Percentiles rank a stretch among this genome's conserved stretches.
Conservation (phyloP, 2,329 filamentous ascomycete genomes). For the Trichoderma asperellum region DNA sequence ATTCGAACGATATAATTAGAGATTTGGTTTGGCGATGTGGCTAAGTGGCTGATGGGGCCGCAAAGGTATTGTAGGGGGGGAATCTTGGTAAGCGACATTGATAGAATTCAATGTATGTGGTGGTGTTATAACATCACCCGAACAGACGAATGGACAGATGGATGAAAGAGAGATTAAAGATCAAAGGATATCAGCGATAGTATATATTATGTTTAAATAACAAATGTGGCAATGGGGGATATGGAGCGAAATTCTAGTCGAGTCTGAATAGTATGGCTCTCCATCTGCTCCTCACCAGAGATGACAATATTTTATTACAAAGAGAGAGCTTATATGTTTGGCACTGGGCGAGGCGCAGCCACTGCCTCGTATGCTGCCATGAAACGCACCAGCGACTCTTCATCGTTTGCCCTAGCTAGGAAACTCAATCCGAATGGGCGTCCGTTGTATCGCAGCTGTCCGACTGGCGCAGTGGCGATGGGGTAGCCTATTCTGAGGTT, state of each 20-base stretch:
- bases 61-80: neutral
- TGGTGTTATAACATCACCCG: neutral
- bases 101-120: neutral
- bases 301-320: neutral
- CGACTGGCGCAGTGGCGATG: constrained; percentile 28
- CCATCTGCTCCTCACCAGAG: neutral
- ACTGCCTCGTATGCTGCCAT: constrained; percentile 30
- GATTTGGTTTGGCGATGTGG: neutral
- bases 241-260: neutral
- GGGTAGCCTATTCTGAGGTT: constrained; percentile 24
- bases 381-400: constrained; percentile 29
- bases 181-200: neutral
- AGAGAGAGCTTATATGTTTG: neutral
- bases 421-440: constrained; percentile 30
- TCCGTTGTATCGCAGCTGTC: constrained; percentile 29
- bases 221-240: neutral
- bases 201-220: neutral
- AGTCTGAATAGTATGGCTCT: neutral
- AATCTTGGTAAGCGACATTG: neutral
- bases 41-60: neutral
- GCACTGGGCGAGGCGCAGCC: constrained; percentile 24
- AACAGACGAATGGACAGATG: neutral
- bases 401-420: constrained; percentile 27
- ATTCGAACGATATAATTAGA: neutral
- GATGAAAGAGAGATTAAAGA: neutral